Base-by-base conservation (phyloP, 139 green algal genomes). In the Nannochloris sp. region DNA sequence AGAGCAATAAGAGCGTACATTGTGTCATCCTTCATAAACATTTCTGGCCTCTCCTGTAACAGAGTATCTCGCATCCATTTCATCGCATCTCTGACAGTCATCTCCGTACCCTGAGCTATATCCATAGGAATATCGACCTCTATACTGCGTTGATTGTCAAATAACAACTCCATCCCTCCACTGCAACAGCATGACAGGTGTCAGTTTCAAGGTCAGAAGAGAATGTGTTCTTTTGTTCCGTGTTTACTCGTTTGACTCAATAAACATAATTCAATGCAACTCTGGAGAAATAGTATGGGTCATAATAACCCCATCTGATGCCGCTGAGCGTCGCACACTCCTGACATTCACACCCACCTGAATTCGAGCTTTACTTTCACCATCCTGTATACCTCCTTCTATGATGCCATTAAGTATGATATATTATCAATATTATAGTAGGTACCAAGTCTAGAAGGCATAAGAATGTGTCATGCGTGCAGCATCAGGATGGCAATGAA, bases 21-120 rank as follows among this genome's bases (percentile, higher is more conserved):
- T 20, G 72, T 81, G 37, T 83, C 73, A 16, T 78, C 87, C 51
- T 94, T 91, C 68, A 94, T 84, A 53, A 95, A 95, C 0, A 95
- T 81, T 69, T 95, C 88, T 17, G 85, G 84, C 29, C 88, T 74
- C 69, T 91, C 87, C 14, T 65, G 82, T 8, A 95, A 69, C 33
- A 94, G 57, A 50, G 87, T 76, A 56, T 92, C 82, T 14, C 82
- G 61, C 12, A 77, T 61, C 83, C 85, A 93, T 4, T 62, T 20
- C 29, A 95, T 75, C 14, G 90, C 61, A 17, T 85, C 61, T 11
- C 33, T 58, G 6, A 91, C 62, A 13, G 76, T 88, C 13, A 90
- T 59, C 69, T 56, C 31, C 1, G 12, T 4, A 13, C 57, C 65
- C 13, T 71, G 60, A 6, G 56, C 65, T 16, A 69, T 61, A 2